phyloP scores from a whole-genome alignment of 2,329 filamentous ascomycete genomes.

The Elsinoe fawcettii region DNA sequence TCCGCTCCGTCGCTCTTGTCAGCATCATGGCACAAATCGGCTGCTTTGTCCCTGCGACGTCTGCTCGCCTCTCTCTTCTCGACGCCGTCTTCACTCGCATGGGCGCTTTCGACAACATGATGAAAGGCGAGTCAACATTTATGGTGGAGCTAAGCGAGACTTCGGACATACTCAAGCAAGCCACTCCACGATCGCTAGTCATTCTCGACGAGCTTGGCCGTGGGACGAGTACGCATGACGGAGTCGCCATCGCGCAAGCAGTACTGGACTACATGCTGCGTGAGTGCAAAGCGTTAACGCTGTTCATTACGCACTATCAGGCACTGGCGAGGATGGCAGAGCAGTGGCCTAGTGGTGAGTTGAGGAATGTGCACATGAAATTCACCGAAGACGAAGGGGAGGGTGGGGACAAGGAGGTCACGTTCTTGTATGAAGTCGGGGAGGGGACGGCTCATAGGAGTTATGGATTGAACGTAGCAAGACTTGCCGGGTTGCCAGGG shows the following conservation, averaged over 20 bases:
- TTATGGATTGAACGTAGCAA: constrained; percentile 89
- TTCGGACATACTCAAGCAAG: constrained; percentile 79
- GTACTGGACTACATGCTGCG: constrained; percentile 79
- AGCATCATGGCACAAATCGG: constrained; percentile 92
- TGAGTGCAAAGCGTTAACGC: constrained; percentile 65
- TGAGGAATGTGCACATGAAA: constrained; percentile 90
- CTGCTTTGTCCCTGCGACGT: constrained; percentile 78
- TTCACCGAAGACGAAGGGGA: constrained; percentile 55
- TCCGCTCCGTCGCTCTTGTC: constrained; percentile 84
- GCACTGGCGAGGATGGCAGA: constrained; percentile 66
- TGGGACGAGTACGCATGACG: constrained; percentile 91
- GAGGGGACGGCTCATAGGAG: constrained; percentile 89
- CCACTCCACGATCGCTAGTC: constrained; percentile 74
- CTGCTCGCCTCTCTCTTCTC: constrained; percentile 67
- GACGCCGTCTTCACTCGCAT: constrained; percentile 94
- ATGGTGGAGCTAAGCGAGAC: constrained; percentile 98
- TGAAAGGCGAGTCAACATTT: constrained; percentile 90
- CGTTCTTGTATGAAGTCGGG: constrained; percentile 87
- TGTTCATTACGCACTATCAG: constrained; percentile 99
- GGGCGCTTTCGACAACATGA: constrained; percentile 92
- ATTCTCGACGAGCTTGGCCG: constrained; percentile 92
- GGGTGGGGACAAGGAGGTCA: constrained; percentile 66
- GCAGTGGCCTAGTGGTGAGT: constrained; percentile 54
- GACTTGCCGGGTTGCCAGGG: constrained; percentile 71
- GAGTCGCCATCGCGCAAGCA: constrained; percentile 87